Base-by-base conservation (phyloP, 2,329 filamentous ascomycete species). In the Diaporthe nobilis region DNA sequence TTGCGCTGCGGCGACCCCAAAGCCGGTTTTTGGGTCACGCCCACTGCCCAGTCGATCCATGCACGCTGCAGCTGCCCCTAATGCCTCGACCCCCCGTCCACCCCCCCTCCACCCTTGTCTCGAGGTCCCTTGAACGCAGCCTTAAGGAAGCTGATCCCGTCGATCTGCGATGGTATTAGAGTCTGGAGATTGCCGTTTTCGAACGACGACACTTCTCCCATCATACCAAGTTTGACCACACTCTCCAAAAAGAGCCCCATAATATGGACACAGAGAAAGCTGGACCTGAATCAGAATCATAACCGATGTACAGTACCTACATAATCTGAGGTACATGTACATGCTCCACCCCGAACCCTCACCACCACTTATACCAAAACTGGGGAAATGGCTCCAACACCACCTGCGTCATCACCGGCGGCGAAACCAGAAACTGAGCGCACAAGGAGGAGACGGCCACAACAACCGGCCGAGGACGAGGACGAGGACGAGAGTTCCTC, bases 21-120 rank as follows among this genome's bases (percentile, higher is more conserved):
- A 72, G 71, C 71, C 71, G 57, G 71, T 72, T 72, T 72, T 53
- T 63, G 71, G 65, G 71, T 42, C 70, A 60, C 55, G 44, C 61
- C 28, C 55, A 17, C 49, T 51, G 9, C 28, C 31, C 13, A 37
- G 70, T 61, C 44, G 15, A 72, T 53, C 57, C 65, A 37, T 53
- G 65, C 49, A 68, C 10, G 47, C 63, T 25, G 63, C 63, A 51
- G 22, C 47, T 7, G 31, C 63, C 63, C 63, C 65, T 68, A 53
- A 25, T 39, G 47, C 47, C 22, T 47, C 20, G 37, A 22, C 6
- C 10, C 31, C 63, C n/a, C n/a, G n/a, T n/a, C n/a, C n/a, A n/a
- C 6, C 10, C 31, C 63, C 63, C 17, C 12, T 4, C 28, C 22
- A 22, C 47, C 63, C 63, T 68, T 53, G 63, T 68, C 42, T 49